These are phyloP conservation scores for Spergularia bocconei DNA, from an alignment of 148 eudicot species.

Conservation along the genomic window DNA sequence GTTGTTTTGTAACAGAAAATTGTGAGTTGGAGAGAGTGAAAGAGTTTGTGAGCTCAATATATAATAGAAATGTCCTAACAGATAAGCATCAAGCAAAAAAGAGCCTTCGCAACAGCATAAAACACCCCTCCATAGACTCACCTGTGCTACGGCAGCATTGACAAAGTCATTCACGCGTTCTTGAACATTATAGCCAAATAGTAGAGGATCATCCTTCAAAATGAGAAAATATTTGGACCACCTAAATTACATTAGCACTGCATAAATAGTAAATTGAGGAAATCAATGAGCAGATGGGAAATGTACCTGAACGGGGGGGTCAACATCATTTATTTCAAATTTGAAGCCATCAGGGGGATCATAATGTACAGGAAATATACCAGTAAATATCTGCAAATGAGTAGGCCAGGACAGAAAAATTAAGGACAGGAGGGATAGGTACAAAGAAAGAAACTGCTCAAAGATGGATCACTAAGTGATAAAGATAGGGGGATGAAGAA, in stretches of 20 bases:
- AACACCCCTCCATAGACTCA: conserved; percentile 20
- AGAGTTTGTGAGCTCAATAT: too few species aligned
- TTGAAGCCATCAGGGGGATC: conserved; percentile 71
- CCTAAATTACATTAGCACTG: not conserved
- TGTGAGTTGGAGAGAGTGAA: too few species aligned
- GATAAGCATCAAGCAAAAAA: not conserved
- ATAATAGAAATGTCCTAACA: not conserved
- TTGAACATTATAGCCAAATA: conserved; percentile 74
- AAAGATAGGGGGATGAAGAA: not conserved
- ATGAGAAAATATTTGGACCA: not conserved
- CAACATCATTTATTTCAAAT: conserved; percentile 68
- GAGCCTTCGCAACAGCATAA: not conserved
- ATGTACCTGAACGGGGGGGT: conserved; percentile 66
- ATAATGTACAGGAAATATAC: conserved; percentile 65
- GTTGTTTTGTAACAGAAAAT: not conserved
- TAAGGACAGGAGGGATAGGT: not conserved
- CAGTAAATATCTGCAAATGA: conserved; percentile 61
- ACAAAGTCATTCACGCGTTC: conserved; percentile 73
- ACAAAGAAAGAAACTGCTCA: not conserved
- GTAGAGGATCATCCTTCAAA: conserved; percentile 58
- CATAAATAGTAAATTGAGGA: not conserved
- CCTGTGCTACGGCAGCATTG: conserved; percentile 75
- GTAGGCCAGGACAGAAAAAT: conserved; percentile 13
- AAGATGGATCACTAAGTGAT: not conserved
- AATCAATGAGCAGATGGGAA: not conserved